phyloP scores from a whole-genome alignment of 768 basidiomycete genomes.

The Termitomyces sp. region DNA sequence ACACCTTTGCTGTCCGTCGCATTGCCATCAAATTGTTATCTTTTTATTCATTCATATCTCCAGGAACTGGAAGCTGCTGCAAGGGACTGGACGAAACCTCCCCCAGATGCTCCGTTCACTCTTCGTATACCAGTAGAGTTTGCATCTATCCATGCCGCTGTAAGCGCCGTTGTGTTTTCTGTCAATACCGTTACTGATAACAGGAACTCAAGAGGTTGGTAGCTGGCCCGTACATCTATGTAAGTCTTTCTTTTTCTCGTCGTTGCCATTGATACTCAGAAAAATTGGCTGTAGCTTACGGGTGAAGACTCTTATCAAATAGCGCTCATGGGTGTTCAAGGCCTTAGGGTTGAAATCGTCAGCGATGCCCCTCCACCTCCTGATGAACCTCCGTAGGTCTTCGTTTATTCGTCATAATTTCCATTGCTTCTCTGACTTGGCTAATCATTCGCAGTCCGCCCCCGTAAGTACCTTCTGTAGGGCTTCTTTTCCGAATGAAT shows the following conservation, averaged over 20 bases:
- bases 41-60: conserved; percentile 6
- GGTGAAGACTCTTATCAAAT: conserved; percentile 88
- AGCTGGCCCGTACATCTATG: conserved; percentile 80
- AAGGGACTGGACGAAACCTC: conserved; percentile 82
- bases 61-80: conserved; percentile 80
- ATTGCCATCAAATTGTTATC: background rate
- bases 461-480: conserved; percentile 29
- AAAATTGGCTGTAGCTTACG: conserved; percentile 47
- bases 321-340: conserved; percentile 77
- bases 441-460: conserved; percentile 29
- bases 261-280: conserved; percentile 3
- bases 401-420: conserved; percentile 13
- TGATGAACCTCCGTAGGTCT: conserved; percentile 73
- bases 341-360: conserved; percentile 80
- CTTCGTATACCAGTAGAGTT: conserved; percentile 84
- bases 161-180: conserved; percentile 30
- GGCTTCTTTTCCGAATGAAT: background rate
- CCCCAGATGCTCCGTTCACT: conserved; percentile 69
- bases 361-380: conserved; percentile 82
- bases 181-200: background rate
- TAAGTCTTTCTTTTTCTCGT: conserved; percentile 27
- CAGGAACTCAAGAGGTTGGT: conserved; percentile 53
- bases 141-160: conserved; percentile 79
- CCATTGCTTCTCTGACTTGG: conserved; percentile 7
- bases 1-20: conserved; percentile 52